These are phyloP conservation scores for Leishmania braziliensis DNA, from an alignment of 208 protist genomes.

Conservation along the genomic window DNA sequence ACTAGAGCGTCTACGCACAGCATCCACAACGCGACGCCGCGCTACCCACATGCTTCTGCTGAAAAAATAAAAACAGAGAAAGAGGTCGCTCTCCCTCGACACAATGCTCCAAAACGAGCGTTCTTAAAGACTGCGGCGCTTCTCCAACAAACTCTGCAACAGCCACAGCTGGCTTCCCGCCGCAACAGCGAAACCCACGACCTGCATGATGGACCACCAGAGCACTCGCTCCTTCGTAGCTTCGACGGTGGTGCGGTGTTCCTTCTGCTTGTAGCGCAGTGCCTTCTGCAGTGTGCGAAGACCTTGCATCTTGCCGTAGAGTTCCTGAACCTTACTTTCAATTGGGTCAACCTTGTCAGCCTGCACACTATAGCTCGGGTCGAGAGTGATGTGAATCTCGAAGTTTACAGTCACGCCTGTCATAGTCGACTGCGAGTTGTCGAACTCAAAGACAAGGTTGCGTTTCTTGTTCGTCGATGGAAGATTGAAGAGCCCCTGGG, in stretches of 20 bases:
- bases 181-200: slow-evolving; percentile 54
- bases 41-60: neutral
- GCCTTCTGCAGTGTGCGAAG: slow-evolving; percentile 33
- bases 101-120: neutral
- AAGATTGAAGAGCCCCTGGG: neutral
- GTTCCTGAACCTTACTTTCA: slow-evolving; percentile 41
- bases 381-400: slow-evolving; percentile 37
- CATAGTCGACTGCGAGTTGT: slow-evolving; percentile 51
- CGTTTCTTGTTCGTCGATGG: neutral
- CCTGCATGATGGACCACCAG: slow-evolving; percentile 74
- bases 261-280: slow-evolving; percentile 53
- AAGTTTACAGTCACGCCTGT: slow-evolving; percentile 38
- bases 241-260: slow-evolving; percentile 70
- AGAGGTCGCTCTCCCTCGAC: neutral
- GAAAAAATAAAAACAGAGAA: neutral
- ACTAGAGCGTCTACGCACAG: neutral
- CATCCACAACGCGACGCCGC: neutral
- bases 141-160: slow-evolving; percentile 79
- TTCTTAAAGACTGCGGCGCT: slow-evolving; percentile 55
- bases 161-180: slow-evolving; percentile 72
- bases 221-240: slow-evolving; percentile 56
- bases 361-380: slow-evolving; percentile 29
- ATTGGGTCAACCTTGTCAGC: slow-evolving; percentile 63
- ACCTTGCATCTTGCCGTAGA: slow-evolving; percentile 18
- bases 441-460: slow-evolving; percentile 28